Conservation (phyloP, 495 filamentous ascomycete genomes). For the Amorphotheca resinae region DNA sequence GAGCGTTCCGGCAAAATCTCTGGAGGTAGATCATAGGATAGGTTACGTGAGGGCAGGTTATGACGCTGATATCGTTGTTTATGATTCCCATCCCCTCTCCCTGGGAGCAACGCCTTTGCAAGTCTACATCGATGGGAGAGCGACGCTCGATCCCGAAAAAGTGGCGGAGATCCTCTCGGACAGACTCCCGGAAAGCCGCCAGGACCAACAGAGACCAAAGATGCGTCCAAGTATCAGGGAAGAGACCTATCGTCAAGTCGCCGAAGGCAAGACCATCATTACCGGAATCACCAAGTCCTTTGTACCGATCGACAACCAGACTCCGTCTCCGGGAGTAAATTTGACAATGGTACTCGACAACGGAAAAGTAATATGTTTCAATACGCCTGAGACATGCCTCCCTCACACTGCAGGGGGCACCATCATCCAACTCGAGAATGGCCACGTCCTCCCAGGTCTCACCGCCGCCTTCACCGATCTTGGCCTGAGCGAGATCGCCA, state of each 20-base stretch:
- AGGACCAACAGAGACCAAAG: slow-evolving; percentile 14
- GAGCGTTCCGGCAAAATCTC: slow-evolving; percentile 43
- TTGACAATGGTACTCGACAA: slow-evolving; percentile 29
- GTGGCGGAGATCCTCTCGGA: slow-evolving; percentile 26
- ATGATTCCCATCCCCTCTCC: slow-evolving; percentile 51
- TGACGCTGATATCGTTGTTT: slow-evolving; percentile 54
- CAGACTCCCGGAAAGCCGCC: slow-evolving; percentile 16
- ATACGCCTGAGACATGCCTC: slow-evolving; percentile 23
- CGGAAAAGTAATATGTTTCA: slow-evolving; percentile 40
- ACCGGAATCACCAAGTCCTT: slow-evolving; percentile 34
- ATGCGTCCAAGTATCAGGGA: slow-evolving; percentile 18
- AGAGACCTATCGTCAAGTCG: background rate
- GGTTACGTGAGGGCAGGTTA: slow-evolving; percentile 50
- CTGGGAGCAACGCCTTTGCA: slow-evolving; percentile 48
- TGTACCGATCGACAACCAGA: slow-evolving; percentile 6
- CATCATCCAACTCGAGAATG: slow-evolving; percentile 38
- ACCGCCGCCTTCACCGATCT: slow-evolving; percentile 39
- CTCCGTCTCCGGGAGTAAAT: slow-evolving; percentile 5
- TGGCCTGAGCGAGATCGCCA: slow-evolving; percentile 44
- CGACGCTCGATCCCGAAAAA: slow-evolving; percentile 34
- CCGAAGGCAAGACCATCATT: slow-evolving; percentile 30
- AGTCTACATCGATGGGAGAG: slow-evolving; percentile 52
- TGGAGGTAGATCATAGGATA: slow-evolving; percentile 45
- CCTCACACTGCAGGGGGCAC: slow-evolving; percentile 16
- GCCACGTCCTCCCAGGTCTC: slow-evolving; percentile 41